phyloP scores from a whole-genome alignment of 106 monocot genomes.

The Dendrobium huoshanense region DNA sequence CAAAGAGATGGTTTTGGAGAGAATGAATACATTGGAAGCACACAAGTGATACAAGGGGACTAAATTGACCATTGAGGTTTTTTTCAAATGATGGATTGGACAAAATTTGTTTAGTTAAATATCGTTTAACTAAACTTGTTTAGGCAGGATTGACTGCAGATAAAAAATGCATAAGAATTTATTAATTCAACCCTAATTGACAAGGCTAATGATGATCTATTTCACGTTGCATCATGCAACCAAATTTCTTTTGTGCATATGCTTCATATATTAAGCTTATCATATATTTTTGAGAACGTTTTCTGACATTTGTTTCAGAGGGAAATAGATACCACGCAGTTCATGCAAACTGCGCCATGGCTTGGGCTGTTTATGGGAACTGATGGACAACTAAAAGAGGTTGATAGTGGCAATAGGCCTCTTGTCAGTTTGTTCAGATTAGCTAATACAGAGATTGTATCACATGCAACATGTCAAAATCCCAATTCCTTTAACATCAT shows the following conservation, averaged over 20 bases:
- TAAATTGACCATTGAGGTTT: too few species aligned
- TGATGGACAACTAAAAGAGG: slow-evolving; percentile 64
- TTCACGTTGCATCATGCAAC: background rate
- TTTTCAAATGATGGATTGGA: too few species aligned
- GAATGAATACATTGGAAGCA: too few species aligned
- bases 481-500: slow-evolving; percentile 62
- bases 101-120: background rate
- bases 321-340: slow-evolving; percentile 64
- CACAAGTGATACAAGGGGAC: too few species aligned
- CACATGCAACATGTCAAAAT: slow-evolving; percentile 40
- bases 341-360: slow-evolving; percentile 91
- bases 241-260: background rate
- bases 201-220: background rate
- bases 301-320: slow-evolving; percentile 32
- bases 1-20: too few species aligned
- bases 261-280: background rate
- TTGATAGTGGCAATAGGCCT: slow-evolving; percentile 37
- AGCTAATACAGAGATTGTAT: slow-evolving; percentile 48
- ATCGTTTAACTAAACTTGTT: background rate
- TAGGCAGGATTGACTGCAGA: background rate
- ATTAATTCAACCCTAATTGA: background rate
- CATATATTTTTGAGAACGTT: background rate
- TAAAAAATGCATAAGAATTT: background rate
- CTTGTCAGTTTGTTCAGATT: slow-evolving; percentile 57
- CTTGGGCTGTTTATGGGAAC: slow-evolving; percentile 60